These are phyloP conservation scores for Populus simonii DNA, from an alignment of 345 rosid genomes.

Conservation along the genomic window DNA sequence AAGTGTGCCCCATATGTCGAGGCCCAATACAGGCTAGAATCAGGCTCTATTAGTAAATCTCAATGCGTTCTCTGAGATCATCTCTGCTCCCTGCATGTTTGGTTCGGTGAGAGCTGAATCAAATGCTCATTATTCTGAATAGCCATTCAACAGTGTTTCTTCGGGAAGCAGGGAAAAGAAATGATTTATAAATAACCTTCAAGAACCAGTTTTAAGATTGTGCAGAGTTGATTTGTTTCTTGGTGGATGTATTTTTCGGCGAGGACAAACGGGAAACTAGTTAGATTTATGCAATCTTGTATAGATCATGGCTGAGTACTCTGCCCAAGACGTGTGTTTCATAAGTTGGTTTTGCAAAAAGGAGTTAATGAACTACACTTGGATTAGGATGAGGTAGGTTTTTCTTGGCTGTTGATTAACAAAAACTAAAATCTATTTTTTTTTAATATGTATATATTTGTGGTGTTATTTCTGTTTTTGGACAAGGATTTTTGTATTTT, in stretches of 20 bases:
- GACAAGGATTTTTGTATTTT: background rate
- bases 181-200: background rate
- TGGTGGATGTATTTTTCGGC: background rate
- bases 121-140: background rate
- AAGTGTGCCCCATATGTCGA: slow-evolving; percentile 76
- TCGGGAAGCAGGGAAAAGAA: background rate
- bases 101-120: slow-evolving; percentile 4
- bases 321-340: background rate
- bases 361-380: background rate
- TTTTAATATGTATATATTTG: background rate
- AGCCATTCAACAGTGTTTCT: background rate
- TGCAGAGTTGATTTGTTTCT: background rate
- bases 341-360: background rate
- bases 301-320: background rate
- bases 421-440: background rate
- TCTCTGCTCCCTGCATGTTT: background rate
- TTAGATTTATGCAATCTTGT: background rate
- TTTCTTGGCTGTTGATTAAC: background rate
- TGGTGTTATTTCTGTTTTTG: background rate
- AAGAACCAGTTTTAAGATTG: background rate
- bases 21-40: slow-evolving; percentile 50
- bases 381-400: background rate
- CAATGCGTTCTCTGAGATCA: background rate
- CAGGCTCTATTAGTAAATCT: slow-evolving; percentile 48
- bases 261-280: background rate